Evolutionary conservation across 257 asterid species (phyloP).

Genomic region (Primulina eburnea): DNA sequence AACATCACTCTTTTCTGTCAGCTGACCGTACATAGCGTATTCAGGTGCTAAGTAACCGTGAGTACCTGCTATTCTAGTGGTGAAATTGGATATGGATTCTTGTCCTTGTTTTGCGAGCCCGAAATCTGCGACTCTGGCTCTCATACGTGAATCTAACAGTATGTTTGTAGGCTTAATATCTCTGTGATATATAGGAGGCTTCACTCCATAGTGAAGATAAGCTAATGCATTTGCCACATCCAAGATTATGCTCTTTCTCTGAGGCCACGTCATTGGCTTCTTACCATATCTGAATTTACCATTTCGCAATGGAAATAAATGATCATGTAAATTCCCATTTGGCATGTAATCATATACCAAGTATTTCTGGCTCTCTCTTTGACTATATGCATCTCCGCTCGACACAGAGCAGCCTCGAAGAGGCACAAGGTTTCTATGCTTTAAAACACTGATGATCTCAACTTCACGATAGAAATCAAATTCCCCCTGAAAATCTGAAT

Average conservation of each 20-base stretch:
- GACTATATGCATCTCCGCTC: background rate
- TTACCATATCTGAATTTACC: constrained; percentile 2
- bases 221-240: constrained; percentile 60
- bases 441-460: constrained; percentile 50
- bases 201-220: constrained; percentile 62
- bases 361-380: constrained; percentile 34
- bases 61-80: constrained; percentile 53
- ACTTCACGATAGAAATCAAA: constrained; percentile 48
- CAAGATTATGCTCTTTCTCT: constrained; percentile 53
- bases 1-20: constrained; percentile 61
- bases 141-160: constrained; percentile 48
- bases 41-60: constrained; percentile 67
- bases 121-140: constrained; percentile 58
- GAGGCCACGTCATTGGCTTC: constrained; percentile 43
- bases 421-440: constrained; percentile 54
- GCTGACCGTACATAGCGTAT: constrained; percentile 59
- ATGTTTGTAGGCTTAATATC: constrained; percentile 69
- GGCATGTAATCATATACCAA: constrained; percentile 62
- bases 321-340: constrained; percentile 47
- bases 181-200: constrained; percentile 60
- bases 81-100: constrained; percentile 37
- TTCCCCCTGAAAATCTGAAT: constrained; percentile 40
- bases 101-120: constrained; percentile 47
- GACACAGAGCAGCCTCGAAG: constrained; percentile 51
- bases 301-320: constrained; percentile 28